These are phyloP conservation scores for Vitis vinifera DNA, from an alignment of 164 flowering plant species.

Conservation along the genomic window ASM3070453v1 NC_081812.1:1333501-1334000, in stretches of 20 bases:
- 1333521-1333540: not conserved
- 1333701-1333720: slow-evolving; percentile 1
- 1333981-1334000: no score
- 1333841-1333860: not conserved
- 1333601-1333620: slow-evolving; percentile 71
- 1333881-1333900: no score
- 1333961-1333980: no score
- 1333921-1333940: no score
- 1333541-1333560: not conserved
- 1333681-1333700: not conserved
- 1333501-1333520: not conserved
- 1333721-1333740: slow-evolving; percentile 49
- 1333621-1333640: slow-evolving; percentile 34
- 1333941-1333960: no score
- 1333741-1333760: slow-evolving; percentile 71
- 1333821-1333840: not conserved
- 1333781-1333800: slow-evolving; percentile 49
- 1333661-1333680: not conserved
- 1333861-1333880: no score
- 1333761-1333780: slow-evolving; percentile 76
- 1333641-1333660: not conserved
- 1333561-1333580: slow-evolving; percentile 71
- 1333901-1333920: no score
- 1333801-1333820: not conserved
- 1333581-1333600: slow-evolving; percentile 82